A percentile compares a stretch with the other conserved stretches of the same genome.
Evolutionary conservation across 768 basidiomycete genomes (phyloP).

Genomic region (Heimioporus sp.): DNA sequence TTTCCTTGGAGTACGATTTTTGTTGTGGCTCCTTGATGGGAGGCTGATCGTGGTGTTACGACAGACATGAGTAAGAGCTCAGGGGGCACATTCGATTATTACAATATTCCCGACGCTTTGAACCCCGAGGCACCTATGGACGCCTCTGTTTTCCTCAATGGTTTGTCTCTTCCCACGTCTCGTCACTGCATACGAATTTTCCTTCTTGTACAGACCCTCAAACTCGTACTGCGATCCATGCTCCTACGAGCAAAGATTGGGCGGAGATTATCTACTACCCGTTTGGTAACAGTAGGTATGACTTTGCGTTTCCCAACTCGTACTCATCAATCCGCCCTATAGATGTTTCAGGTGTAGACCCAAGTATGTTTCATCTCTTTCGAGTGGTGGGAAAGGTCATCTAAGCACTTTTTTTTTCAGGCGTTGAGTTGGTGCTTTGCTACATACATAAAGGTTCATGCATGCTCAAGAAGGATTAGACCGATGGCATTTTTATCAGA

Average conservation of each 20-base stretch:
- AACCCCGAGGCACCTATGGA: conserved; percentile 50
- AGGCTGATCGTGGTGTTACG: neutral
- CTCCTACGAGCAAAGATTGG: conserved; percentile 59
- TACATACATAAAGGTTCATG: too few relatives aligned
- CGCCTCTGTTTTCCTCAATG: conserved; percentile 58
- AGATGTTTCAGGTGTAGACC: conserved; percentile 26
- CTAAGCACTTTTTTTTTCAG: conserved; percentile 16
- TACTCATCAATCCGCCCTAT: neutral
- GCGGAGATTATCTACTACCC: conserved; percentile 31
- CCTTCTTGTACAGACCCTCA: conserved; percentile 40
- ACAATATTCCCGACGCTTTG: conserved; percentile 56
- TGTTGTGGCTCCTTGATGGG: neutral
- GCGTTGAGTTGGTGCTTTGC: conserved; percentile 29
- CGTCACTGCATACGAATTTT: neutral
- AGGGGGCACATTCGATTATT: conserved; percentile 43
- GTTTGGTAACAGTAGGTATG: conserved; percentile 30
- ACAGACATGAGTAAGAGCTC: conserved; percentile 20
- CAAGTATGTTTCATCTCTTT: conserved; percentile 26
- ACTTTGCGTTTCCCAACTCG: too few relatives aligned
- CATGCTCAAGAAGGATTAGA: conserved; percentile 32
- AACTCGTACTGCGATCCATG: conserved; percentile 63
- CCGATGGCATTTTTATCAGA: conserved; percentile 64
- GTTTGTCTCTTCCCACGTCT: conserved; percentile 33
- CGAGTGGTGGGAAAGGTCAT: neutral
- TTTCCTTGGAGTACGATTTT: conserved; percentile 53